Evolutionary conservation across 495 filamentous ascomycete species (phyloP), one percentile per base, ranked within the genome.

Genomic region (Elasticomyces elasticus): DNA sequence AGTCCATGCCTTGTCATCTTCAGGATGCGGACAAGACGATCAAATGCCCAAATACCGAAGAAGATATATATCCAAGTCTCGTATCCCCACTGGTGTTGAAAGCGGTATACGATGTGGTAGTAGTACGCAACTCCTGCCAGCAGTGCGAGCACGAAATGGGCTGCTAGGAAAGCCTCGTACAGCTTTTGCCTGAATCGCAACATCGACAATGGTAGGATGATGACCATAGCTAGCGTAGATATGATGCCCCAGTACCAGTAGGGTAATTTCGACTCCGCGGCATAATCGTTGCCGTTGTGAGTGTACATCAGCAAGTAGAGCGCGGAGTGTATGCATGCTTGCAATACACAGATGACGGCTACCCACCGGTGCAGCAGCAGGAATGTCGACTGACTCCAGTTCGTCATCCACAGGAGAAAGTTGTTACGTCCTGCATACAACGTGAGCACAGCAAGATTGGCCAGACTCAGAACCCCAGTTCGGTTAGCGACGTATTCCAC

Each of bases 351-450:
- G 19, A 78, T 44, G 11, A 65, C 56, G 11, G 71, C 75, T 2
- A 74, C 61, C 72, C 72, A 78, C n/a, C 72, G 72, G 52, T 78
- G 75, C 0, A 75, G 56, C 0, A 76, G 53, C 6, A 75, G 13
- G 48, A 62, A 77, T 0, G 74, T 78, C 11, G 64, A 62, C 47
- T 75, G 68, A 9, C 64, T 63, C 74, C 74, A 76, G 57, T 74
- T 67, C 2, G 73, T 74, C 1, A 75, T 30, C 62, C 64, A 71
- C 5, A 76, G 62, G 1, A 78, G 67, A 12, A 75, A 22, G 58
- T 76, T 76, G 57, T 78, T 76, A 10, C 75, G 56, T 0, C 59
- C 49, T 0, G 68, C 49, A 52, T 66, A 76, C 6, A 78, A 62
- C 2, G 74, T 52, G 0, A 68, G 7, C 5, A 76, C 62, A 31